phyloP scores from a whole-genome alignment of 495 filamentous ascomycete genomes.

The Xylaria longipes region DNA sequence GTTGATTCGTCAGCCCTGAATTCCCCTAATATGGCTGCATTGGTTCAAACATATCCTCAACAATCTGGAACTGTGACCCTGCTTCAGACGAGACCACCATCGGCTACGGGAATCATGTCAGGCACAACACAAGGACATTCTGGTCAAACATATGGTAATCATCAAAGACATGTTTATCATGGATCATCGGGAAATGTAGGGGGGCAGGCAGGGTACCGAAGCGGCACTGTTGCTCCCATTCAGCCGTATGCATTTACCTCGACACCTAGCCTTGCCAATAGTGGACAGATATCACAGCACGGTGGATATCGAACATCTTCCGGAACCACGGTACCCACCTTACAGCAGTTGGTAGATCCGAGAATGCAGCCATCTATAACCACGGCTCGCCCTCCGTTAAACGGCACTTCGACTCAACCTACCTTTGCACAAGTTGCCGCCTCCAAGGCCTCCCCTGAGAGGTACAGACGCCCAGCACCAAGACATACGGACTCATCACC shows the following conservation, averaged over 20 bases:
- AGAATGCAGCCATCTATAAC: slow-evolving; percentile 46
- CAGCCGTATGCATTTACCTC: slow-evolving; percentile 87
- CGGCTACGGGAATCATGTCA: slow-evolving; percentile 71
- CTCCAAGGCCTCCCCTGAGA: slow-evolving; percentile 57
- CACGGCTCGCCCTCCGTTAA: slow-evolving; percentile 42
- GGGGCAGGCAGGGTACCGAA: slow-evolving; percentile 69
- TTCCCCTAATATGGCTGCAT: slow-evolving; percentile 75
- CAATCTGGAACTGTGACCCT: slow-evolving; percentile 80
- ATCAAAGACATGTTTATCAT: slow-evolving; percentile 71
- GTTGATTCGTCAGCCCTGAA: slow-evolving; percentile 24
- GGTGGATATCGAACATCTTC: slow-evolving; percentile 71
- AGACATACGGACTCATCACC: slow-evolving; percentile 49
- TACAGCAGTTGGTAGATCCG: slow-evolving; percentile 56
- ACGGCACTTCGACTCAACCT: slow-evolving; percentile 40
- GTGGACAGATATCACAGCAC: slow-evolving; percentile 59
- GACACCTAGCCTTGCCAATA: slow-evolving; percentile 70
- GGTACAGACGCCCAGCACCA: slow-evolving; percentile 58
- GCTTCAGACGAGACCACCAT: slow-evolving; percentile 78
- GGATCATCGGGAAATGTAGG: slow-evolving; percentile 55
- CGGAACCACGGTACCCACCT: slow-evolving; percentile 65
- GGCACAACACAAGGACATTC: slow-evolving; percentile 57
- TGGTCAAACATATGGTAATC: slow-evolving; percentile 62
- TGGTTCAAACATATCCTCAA: slow-evolving; percentile 88
- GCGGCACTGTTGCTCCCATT: slow-evolving; percentile 68
- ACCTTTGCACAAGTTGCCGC: slow-evolving; percentile 46